Evolutionary conservation across 495 filamentous ascomycete species (phyloP), one percentile per base, ranked within the genome.

Genomic region (Penicillium flavigenum): DNA sequence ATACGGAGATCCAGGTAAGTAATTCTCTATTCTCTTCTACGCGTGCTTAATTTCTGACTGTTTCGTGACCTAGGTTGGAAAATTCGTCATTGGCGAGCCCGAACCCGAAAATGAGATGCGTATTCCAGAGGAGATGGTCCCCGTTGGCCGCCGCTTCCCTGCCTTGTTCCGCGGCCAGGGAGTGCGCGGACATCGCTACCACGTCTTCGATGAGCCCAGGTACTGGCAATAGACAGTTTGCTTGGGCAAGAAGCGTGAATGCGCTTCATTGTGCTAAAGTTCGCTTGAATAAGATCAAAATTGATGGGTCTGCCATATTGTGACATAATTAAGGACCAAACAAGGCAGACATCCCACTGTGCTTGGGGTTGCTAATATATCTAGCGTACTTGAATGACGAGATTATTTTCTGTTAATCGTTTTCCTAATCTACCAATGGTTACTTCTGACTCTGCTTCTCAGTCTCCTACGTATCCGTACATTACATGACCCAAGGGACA

Each of bases 181-280:
- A 36, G 88, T 94, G 10, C 79, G 94, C 61, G 95, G 89, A 10
- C 95, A 99, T 75, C 76, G 77, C 38, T 99, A 98, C 73, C 95
- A 99, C 75, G 95, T 98, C 24, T 98, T 99, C 70, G 82, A 96
- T 56, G 89, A 94, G 76, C 94, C 94, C 51, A 82, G 91, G 70
- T 98, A 91, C 64, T 83, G 72, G 72, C 74, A 76, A 62, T 79
- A 64, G 68, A 39, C 12, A 26, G 17, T 50, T 32, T 52, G 0
- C 16, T 16, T 38, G 17, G 24, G 14, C 39, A 22, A n/a, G 6
- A 32, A 20, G 19, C 5, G 26, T 16, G 39, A 47, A 38, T 16
- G n/a, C 5, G 10, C 20, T 38, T 41, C n/a, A 24, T 44, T 51
- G 24, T 41, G 32, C 20, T 14, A 32, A 61, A 47, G 12, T 5